Evolutionary conservation across 2,329 filamentous ascomycete species (phyloP).

Genomic region (Diaporthe eres): DNA sequence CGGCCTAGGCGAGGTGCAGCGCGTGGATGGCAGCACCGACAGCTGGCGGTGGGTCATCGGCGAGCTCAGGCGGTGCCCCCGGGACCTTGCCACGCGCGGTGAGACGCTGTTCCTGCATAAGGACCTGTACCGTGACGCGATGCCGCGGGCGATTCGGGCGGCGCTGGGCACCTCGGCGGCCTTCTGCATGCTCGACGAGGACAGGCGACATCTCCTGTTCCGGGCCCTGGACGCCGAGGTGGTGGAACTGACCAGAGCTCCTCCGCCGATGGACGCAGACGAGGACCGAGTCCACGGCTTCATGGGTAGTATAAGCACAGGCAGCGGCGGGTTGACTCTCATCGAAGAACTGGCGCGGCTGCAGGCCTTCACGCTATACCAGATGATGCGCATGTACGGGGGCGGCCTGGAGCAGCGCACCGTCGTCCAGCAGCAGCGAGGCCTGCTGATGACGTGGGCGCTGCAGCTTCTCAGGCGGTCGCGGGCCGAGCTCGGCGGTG

Average conservation of each 20-base stretch:
- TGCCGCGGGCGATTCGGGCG: slow-evolving; percentile 30
- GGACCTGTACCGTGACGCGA: slow-evolving; percentile 16
- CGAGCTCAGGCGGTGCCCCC: slow-evolving; percentile 23
- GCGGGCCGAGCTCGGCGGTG: slow-evolving; percentile 20
- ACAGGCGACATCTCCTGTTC: slow-evolving; percentile 26
- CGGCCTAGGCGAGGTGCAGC: slow-evolving; percentile 18
- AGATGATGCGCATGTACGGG: slow-evolving; percentile 37
- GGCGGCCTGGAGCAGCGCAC: slow-evolving; percentile 37
- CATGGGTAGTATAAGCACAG: background rate
- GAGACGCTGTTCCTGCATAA: slow-evolving; percentile 37
- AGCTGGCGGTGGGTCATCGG: slow-evolving; percentile 32
- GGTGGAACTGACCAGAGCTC: background rate
- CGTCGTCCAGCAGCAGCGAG: slow-evolving; percentile 36
- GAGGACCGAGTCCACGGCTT: background rate
- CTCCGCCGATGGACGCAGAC: background rate
- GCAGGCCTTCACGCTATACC: slow-evolving; percentile 38
- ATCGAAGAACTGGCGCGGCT: slow-evolving; percentile 34
- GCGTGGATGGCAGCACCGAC: slow-evolving; percentile 9
- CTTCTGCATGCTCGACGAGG: slow-evolving; percentile 22
- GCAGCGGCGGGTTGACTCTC: background rate
- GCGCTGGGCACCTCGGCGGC: slow-evolving; percentile 37
- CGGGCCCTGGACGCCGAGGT: slow-evolving; percentile 36
- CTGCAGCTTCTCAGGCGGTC: slow-evolving; percentile 33
- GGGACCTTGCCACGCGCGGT: slow-evolving; percentile 17
- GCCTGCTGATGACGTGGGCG: slow-evolving; percentile 24